phyloP scores from a whole-genome alignment of 2,329 filamentous ascomycete genomes.

The Pseudogymnoascus sp. region DNA sequence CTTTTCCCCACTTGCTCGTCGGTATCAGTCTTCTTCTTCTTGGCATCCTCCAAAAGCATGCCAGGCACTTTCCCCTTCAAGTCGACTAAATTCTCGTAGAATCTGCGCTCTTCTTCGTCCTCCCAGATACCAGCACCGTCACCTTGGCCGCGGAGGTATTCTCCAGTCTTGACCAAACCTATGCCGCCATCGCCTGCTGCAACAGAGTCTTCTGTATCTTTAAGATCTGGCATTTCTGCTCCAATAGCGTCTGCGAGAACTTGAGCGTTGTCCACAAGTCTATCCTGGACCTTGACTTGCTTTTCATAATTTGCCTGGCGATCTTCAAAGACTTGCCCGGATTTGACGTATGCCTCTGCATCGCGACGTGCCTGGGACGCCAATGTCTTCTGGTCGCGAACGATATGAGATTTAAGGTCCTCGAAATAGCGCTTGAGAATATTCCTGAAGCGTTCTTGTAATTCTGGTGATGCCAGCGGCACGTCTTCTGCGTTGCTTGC shows the following conservation, averaged over 20 bases:
- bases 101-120: slow-evolving; percentile 93
- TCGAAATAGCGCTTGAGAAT: slow-evolving; percentile 85
- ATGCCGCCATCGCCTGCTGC: slow-evolving; percentile 67
- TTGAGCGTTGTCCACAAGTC: slow-evolving; percentile 82
- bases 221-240: slow-evolving; percentile 87
- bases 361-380: slow-evolving; percentile 84
- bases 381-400: slow-evolving; percentile 88
- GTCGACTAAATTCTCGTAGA: slow-evolving; percentile 95
- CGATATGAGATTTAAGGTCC: slow-evolving; percentile 79
- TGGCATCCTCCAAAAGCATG: slow-evolving; percentile 85
- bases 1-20: slow-evolving; percentile 82
- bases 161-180: slow-evolving; percentile 85
- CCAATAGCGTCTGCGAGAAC: slow-evolving; percentile 81
- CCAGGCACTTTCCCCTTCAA: slow-evolving; percentile 91
- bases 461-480: slow-evolving; percentile 65
- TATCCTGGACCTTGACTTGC: slow-evolving; percentile 84
- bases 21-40: slow-evolving; percentile 80
- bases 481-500: slow-evolving; percentile 51
- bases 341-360: slow-evolving; percentile 96
- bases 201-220: slow-evolving; percentile 68
- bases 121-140: slow-evolving; percentile 97
- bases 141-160: slow-evolving; percentile 82
- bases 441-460: slow-evolving; percentile 79
- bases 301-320: slow-evolving; percentile 94
- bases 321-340: slow-evolving; percentile 96